A percentile compares a stretch with the other conserved stretches of the same genome.
Evolutionary conservation across 495 filamentous ascomycete genomes (phyloP).

Genomic region (Melanomma pulvis-pyrius): DNA sequence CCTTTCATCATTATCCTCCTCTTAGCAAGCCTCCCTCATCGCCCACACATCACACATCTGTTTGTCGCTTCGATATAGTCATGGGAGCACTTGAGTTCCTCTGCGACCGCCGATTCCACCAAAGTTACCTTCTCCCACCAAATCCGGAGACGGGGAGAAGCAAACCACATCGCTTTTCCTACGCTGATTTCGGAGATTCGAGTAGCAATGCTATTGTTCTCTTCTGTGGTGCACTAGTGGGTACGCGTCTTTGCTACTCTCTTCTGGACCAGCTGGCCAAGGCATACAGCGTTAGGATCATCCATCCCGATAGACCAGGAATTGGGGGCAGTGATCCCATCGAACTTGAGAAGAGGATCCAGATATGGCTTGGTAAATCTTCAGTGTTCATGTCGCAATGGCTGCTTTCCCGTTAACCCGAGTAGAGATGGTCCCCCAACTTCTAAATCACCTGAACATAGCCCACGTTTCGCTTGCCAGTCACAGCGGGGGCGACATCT

Average conservation of each 20-base stretch:
- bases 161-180: constrained; percentile 31
- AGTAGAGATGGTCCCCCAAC: constrained; percentile 34
- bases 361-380: constrained; percentile 33
- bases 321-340: constrained; percentile 34
- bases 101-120: constrained; percentile 31
- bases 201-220: constrained; percentile 32
- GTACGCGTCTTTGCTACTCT: constrained; percentile 18
- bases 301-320: constrained; percentile 34
- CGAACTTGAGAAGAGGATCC: constrained; percentile 16
- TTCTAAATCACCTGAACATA: constrained; percentile 31
- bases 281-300: constrained; percentile 27
- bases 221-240: constrained; percentile 34
- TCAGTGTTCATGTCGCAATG: too few relatives aligned
- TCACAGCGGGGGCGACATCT: constrained; percentile 37
- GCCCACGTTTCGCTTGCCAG: constrained; percentile 30
- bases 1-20: too few relatives aligned
- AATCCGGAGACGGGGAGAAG: constrained; percentile 17
- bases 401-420: too few relatives aligned
- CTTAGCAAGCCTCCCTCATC: too few relatives aligned
- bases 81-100: constrained; percentile 27
- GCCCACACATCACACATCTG: too few relatives aligned
- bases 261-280: constrained; percentile 29
- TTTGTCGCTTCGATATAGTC: too few relatives aligned
- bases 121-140: constrained; percentile 20
- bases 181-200: constrained; percentile 28